Evolutionary conservation across 768 basidiomycete species (phyloP), one percentile per base, ranked within the genome.

Genomic region (Megacollybia marginata): DNA sequence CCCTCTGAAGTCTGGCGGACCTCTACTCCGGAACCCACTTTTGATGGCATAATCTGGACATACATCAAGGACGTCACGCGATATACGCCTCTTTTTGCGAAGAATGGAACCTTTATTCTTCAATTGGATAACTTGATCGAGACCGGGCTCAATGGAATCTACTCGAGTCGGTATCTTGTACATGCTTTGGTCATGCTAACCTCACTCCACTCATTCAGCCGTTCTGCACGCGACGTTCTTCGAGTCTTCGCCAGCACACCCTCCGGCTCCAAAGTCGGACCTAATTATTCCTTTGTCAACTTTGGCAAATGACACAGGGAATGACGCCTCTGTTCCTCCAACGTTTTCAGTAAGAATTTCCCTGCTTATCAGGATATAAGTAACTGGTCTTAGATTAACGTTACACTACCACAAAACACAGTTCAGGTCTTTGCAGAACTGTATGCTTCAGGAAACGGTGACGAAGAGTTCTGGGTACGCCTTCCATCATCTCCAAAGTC

Each of bases 401-500:
- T 88, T 2, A 88, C 82, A 0, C 63, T 89, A 4, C 88, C 88
- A 16, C 74, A 64, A 53, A 88, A 88, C 50, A 72, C 86, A 3
- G 77, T 86, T 1, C 68, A 80, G 42, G 70, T 83, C 1, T 85
- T 75, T 52, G 85, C 82, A 7, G 86, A 90, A 61, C 65, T 91
- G 4, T 80, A 80, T 54, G 86, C 88, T 13, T 88, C 71, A 2
- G 78, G 79, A 1, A 80, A 77, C 49, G 69, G 66, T 4, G 57
- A 72, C 2, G 80, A 81, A 59, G 88, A 91, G 64, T 89, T 88
- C 59, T 91, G 88, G 88, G 86, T 86, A 54, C 38, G 62, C 45
- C 18, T 9, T 16, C 32, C 15, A 31, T 50, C 31, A 13, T 18
- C 8, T 8, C 15, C 13, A 8, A 3, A 8, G 38, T 40, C 13